Percentiles rank a stretch among this genome's conserved stretches.
Evolutionary conservation across 495 filamentous ascomycete genomes (phyloP).

Genomic region (Penicillium turbatum): DNA sequence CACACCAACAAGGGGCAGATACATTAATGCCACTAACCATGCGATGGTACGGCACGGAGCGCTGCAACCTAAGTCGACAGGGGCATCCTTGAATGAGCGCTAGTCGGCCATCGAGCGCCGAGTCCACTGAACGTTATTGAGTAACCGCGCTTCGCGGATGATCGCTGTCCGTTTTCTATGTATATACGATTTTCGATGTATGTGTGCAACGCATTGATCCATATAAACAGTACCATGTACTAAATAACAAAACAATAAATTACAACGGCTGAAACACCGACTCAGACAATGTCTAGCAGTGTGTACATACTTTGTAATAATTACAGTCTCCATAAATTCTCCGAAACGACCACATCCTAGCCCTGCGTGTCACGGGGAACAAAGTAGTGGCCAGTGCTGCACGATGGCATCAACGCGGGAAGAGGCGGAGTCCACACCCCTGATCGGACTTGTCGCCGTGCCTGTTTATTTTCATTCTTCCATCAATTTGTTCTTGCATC

Average conservation of each 20-base stretch:
- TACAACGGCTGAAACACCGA: slow-evolving; percentile 9
- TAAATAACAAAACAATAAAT: background rate
- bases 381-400: slow-evolving; percentile 21
- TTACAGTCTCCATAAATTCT: slow-evolving; percentile 10
- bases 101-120: background rate
- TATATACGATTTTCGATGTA: background rate
- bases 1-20: background rate
- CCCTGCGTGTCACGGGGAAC: slow-evolving; percentile 5
- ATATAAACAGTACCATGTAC: background rate
- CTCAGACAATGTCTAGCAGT: background rate
- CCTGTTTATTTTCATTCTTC: background rate
- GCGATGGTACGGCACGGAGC: background rate
- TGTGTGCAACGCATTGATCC: background rate
- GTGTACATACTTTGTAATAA: background rate
- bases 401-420: slow-evolving; percentile 23
- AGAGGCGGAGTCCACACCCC: background rate
- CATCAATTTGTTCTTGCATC: background rate
- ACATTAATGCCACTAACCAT: background rate
- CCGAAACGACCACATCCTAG: slow-evolving; percentile 16
- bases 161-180: slow-evolving; percentile 8
- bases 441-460: slow-evolving; percentile 21
- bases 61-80: background rate
- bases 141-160: slow-evolving; percentile 27
- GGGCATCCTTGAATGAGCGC: background rate
- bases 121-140: slow-evolving; percentile 16